phyloP scores from a whole-genome alignment of 2,329 filamentous ascomycete species.

The Sporothrix pallida region DNA sequence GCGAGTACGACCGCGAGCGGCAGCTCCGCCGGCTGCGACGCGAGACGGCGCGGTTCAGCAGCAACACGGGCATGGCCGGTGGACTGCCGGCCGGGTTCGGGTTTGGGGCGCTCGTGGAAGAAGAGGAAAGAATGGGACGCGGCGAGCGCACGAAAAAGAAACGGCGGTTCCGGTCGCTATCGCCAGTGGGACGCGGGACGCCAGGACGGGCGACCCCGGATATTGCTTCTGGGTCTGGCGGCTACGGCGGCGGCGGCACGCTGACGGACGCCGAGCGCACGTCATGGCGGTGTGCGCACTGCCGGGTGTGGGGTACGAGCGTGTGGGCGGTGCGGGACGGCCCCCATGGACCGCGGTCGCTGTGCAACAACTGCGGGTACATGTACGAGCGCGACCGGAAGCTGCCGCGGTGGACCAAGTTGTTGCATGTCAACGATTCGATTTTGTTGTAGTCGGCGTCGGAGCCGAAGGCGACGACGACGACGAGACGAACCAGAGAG shows the following conservation, averaged over 20 bases:
- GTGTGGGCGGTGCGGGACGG: conserved; percentile 97
- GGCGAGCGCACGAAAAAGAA: conserved; percentile 96
- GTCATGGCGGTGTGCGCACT: conserved; percentile 88
- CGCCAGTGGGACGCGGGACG: conserved; percentile 74
- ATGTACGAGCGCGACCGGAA: conserved; percentile 86
- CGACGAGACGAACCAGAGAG: background rate
- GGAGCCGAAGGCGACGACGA: background rate
- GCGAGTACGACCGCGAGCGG: conserved; percentile 90
- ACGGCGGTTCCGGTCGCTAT: conserved; percentile 85
- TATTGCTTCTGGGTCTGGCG: conserved; percentile 70
- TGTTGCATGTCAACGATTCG: conserved; percentile 61
- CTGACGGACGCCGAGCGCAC: conserved; percentile 78
- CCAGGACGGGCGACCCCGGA: conserved; percentile 82
- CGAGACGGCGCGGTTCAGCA: conserved; percentile 91
- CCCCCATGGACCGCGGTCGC: conserved; percentile 78
- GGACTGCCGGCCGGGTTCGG: conserved; percentile 67
- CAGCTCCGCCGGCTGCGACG: conserved; percentile 84
- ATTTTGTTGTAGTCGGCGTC: conserved; percentile 31
- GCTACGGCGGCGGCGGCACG: conserved; percentile 68
- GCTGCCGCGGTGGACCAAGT: conserved; percentile 76
- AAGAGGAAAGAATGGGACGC: conserved; percentile 85
- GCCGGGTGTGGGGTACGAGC: conserved; percentile 82
- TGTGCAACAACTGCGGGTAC: conserved; percentile 93
- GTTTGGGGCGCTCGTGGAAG: conserved; percentile 59
- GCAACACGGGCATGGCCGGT: conserved; percentile 79